Base-by-base conservation (phyloP, 2,329 filamentous ascomycete genomes). In the Xylariaceae sp. region DNA sequence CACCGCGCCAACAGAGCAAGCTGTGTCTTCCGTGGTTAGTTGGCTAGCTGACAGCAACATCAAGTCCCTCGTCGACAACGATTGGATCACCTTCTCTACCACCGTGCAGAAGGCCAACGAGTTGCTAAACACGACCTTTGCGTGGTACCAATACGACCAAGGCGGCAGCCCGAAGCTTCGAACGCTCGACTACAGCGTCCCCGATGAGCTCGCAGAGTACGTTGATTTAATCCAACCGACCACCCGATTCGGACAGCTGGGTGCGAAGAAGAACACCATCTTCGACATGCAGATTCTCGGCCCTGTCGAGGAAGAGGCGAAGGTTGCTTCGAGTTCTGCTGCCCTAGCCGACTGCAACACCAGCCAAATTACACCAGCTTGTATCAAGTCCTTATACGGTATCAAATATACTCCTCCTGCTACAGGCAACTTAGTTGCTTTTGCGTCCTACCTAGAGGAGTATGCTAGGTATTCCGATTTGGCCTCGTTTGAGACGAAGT, bases 401-500 rank as follows among this genome's bases (percentile, higher is more conserved):
- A 73, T 82, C 23, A 57, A 69, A 7, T 70, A 74, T 24, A 85
- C 88, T 7, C 75, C 82, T 6, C 85, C 72, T 19, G 82, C 86
- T 9, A 83, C 78, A 66, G 84, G 79, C 21, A 88, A 75, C 54
- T 83, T 80, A 56, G 83, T 87, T 47, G 88, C 87, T n/a, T 85
- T 91, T 16, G 64, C 65, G 17, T 79, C 78, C 4, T 82, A 80
- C 58, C 63, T 74, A 0, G 69, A 74, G 33, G 77, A 85, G 72
- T 79, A 81, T 34, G 82, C 80, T 7, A 79, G 82, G 28, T 77
- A 80, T 39, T 69, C 69, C 7, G 85, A 90, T 59, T 78, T 88
- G 2, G 73, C 81, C 24, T 66, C 76, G 1, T 90, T 89, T 67
- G 73, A 88, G 43, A 52, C 75, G 11, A 72, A 73, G 17, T 88